Percentiles rank a stretch among this genome's conserved stretches.
phyloP scores from a whole-genome alignment of 106 monocot genomes.

The Iris macrosiphon region DNA sequence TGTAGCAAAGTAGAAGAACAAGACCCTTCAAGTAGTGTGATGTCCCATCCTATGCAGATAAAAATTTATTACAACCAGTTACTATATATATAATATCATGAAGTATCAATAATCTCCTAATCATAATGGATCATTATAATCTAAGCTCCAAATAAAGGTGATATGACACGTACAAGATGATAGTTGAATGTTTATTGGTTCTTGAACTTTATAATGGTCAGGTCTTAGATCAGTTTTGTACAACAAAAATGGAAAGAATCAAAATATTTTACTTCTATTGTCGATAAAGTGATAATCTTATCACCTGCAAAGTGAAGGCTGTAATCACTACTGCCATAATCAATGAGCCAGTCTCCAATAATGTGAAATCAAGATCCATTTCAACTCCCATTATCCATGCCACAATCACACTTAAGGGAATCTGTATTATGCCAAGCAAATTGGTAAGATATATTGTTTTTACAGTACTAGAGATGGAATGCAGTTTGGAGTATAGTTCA shows the following conservation, averaged over 20 bases:
- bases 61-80: not conserved
- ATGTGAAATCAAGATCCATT: constrained; percentile 71
- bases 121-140: too few species aligned
- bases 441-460: not conserved
- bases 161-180: too few species aligned
- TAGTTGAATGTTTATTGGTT: too few species aligned
- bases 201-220: too few species aligned
- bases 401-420: constrained; percentile 58
- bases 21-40: constrained; percentile 73
- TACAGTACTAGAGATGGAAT: not conserved
- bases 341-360: constrained; percentile 61
- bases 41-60: constrained; percentile 44
- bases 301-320: constrained; percentile 54
- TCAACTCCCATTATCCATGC: constrained; percentile 74
- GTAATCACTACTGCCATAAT: constrained; percentile 46
- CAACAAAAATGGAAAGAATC: too few species aligned
- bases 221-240: too few species aligned
- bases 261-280: not conserved
- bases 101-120: not conserved
- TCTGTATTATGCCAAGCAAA: constrained; percentile 17
- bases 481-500: not conserved
- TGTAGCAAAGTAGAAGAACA: constrained; percentile 53
- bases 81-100: not conserved
- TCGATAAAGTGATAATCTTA: not conserved
- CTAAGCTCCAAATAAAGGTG: too few species aligned